Conservation (phyloP, 352 stramenopile species). For the Thalassiosira ordinaria region DNA sequence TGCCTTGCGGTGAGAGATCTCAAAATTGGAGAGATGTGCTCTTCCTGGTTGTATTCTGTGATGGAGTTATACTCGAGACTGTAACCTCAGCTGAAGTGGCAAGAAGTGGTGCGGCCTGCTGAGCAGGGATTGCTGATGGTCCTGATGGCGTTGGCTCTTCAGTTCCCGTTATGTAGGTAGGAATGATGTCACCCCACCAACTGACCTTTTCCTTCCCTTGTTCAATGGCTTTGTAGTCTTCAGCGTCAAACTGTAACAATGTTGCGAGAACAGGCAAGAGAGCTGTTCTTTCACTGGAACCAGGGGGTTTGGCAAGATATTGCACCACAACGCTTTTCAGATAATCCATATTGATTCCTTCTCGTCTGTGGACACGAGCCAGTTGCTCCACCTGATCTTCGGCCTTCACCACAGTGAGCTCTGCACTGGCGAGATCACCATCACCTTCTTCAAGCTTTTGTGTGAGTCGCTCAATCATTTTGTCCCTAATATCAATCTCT, state of each 20-base stretch:
- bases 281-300: slow-evolving; percentile 77
- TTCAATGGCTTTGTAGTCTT: slow-evolving; percentile 85
- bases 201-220: slow-evolving; percentile 81
- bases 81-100: slow-evolving; percentile 53
- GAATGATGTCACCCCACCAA: slow-evolving; percentile 82
- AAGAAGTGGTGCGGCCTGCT: slow-evolving; percentile 24
- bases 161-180: slow-evolving; percentile 68
- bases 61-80: slow-evolving; percentile 35
- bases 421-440: slow-evolving; percentile 72
- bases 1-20: no score
- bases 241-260: slow-evolving; percentile 83
- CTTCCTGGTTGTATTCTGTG: slow-evolving; percentile 34
- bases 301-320: slow-evolving; percentile 82
- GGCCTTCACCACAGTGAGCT: slow-evolving; percentile 73
- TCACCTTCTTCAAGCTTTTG: slow-evolving; percentile 74
- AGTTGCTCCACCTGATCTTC: slow-evolving; percentile 80
- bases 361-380: slow-evolving; percentile 71
- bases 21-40: slow-evolving; percentile 58
- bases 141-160: slow-evolving; percentile 18
- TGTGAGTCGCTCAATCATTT: slow-evolving; percentile 71
- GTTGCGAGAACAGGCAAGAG: slow-evolving; percentile 86
- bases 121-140: slow-evolving; percentile 16
- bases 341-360: slow-evolving; percentile 87
- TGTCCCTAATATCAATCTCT: slow-evolving; percentile 83
- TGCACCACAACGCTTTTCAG: slow-evolving; percentile 86